phyloP scores from a whole-genome alignment of 768 basidiomycete species.

The Boletus patriciae region DNA sequence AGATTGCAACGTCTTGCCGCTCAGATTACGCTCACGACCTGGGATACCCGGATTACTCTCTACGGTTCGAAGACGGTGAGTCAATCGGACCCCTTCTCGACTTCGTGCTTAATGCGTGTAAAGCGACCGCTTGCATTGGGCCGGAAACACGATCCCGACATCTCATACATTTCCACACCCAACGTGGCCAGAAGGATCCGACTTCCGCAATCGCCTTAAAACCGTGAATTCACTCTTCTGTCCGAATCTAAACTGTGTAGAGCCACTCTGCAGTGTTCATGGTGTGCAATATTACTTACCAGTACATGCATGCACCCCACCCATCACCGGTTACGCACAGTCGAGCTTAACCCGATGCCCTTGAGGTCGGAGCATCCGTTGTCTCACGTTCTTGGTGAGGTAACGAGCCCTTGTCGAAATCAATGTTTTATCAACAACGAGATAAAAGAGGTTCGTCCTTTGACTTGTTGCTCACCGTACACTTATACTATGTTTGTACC shows the following conservation, averaged over 20 bases:
- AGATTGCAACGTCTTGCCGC: slow-evolving; percentile 45
- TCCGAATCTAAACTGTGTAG: slow-evolving; percentile 50
- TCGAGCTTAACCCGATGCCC: slow-evolving; percentile 23
- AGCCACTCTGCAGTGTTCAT: slow-evolving; percentile 51
- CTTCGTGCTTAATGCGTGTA: slow-evolving; percentile 5
- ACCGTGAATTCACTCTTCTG: slow-evolving; percentile 48
- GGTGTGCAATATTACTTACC: slow-evolving; percentile 31
- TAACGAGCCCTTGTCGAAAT: slow-evolving; percentile 25
- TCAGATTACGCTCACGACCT: slow-evolving; percentile 31
- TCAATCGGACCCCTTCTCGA: slow-evolving; percentile 21
- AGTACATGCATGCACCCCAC: slow-evolving; percentile 14
- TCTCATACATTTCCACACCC: slow-evolving; percentile 13
- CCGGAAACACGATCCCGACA: slow-evolving; percentile 24
- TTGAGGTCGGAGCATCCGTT: background rate
- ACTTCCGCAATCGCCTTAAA: slow-evolving; percentile 33
- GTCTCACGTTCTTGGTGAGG: slow-evolving; percentile 4
- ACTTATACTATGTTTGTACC: background rate
- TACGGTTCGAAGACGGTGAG: slow-evolving; percentile 22
- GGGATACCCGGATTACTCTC: slow-evolving; percentile 31
- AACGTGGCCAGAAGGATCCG: slow-evolving; percentile 8
- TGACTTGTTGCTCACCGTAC: background rate
- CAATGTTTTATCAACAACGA: slow-evolving; percentile 28
- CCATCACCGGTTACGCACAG: slow-evolving; percentile 19
- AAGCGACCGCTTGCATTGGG: slow-evolving; percentile 36
- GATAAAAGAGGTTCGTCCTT: slow-evolving; percentile 14